Base-by-base conservation (phyloP, 768 basidiomycete genomes). In the Lactifluus echinatus region DNA sequence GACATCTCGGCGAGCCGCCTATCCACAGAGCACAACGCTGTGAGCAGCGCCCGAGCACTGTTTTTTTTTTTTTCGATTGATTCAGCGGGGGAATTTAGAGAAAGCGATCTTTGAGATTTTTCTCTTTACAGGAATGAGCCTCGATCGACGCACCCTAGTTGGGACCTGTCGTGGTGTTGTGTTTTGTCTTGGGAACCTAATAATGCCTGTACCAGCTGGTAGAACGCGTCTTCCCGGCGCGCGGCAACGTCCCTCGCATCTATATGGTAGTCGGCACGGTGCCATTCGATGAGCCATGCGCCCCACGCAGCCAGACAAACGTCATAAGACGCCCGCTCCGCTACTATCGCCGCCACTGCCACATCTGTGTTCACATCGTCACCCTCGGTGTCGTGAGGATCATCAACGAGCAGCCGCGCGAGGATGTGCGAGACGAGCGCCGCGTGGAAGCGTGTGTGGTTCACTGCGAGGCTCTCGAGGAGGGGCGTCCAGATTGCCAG, bases 281-380 rank as follows among this genome's bases (percentile, higher is more conserved):
- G 76, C 12, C 65, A 71, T 36, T 77, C 73, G 24, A 79, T 67
- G 29, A 74, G 72, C 88, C 89, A 91, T 21, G 74, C 71, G 4
- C 71, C 79, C 89, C 89, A 92, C 51, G 80, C 78, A 11, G 84
- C 83, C 10, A 89, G 71, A 62, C 82, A 85, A 53, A 75, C 69
- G 43, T 77, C 74, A 64, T 83, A 83, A 1, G 81, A 74, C 7
- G 67, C 79, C 29, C 40, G 59, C 36, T 65, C 65, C 21, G 44
- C 56, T 10, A 42, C 62, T 11, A 68, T 63, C 8, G 62, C 61
- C 48, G 34, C 59, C 5, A 47, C 63, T 57, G 50, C 62, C 53
- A 8, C 40, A 7, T 28, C 63, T n/a, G n/a, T n/a, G n/a, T n/a
- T n/a, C n/a, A n/a, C n/a, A 44, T 8, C 43, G 43, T 26, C 28